A percentile compares a stretch with the other conserved stretches of the same genome.
These are phyloP conservation scores for Heritiera littoralis DNA, from an alignment of 345 rosid species.

Conservation along the genomic window DNA sequence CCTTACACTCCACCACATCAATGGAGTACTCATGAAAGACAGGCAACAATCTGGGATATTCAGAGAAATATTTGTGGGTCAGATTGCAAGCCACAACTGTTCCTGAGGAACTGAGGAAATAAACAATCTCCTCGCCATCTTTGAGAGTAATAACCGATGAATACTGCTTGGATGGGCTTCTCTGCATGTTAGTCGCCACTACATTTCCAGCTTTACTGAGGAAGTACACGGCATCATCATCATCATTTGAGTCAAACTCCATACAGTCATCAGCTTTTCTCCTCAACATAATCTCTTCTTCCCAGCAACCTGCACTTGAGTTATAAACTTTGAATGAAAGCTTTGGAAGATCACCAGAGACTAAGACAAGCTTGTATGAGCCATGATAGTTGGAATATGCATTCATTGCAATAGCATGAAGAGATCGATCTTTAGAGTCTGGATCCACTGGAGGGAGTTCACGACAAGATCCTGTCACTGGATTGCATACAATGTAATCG, in stretches of 20 bases:
- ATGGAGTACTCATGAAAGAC: conserved; percentile 70
- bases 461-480: conserved; percentile 60
- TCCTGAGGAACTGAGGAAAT: conserved; percentile 77
- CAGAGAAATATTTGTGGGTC: conserved; percentile 47
- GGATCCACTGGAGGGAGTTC: conserved; percentile 44
- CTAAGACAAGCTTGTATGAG: conserved; percentile 59
- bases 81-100: conserved; percentile 70
- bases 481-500: conserved; percentile 56
- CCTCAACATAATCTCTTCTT: conserved; percentile 40
- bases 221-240: conserved; percentile 69
- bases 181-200: conserved; percentile 61
- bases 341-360: conserved; percentile 65
- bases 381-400: conserved; percentile 27
- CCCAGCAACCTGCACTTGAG: conserved; percentile 59
- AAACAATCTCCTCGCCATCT: conserved; percentile 51
- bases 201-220: conserved; percentile 79
- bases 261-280: conserved; percentile 39
- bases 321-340: conserved; percentile 52
- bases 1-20: conserved; percentile 73
- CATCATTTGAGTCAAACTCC: conserved; percentile 36
- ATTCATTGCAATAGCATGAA: conserved; percentile 75
- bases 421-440: conserved; percentile 31
- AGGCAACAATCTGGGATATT: conserved; percentile 78
- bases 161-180: conserved; percentile 88
- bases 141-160: conserved; percentile 63